phyloP scores from a whole-genome alignment of 805 yeast genomes.

The Clavispora vitiphila region DNA sequence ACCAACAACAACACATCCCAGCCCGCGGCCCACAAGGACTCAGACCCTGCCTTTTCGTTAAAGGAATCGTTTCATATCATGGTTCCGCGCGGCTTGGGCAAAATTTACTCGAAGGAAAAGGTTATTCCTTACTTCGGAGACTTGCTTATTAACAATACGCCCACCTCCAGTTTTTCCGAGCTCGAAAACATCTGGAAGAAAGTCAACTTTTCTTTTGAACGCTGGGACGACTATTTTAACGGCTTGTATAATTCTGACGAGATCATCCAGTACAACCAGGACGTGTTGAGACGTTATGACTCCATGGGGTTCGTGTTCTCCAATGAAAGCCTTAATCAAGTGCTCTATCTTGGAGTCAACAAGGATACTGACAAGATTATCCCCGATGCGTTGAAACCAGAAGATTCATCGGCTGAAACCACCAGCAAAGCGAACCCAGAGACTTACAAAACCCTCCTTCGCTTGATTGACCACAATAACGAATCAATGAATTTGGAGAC shows the following conservation, averaged over 20 bases:
- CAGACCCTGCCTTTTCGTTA: conserved; percentile 3
- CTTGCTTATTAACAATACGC: conserved; percentile 47
- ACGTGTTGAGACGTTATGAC: conserved; percentile 35
- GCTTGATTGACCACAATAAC: conserved; percentile 39
- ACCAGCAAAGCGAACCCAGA: neutral
- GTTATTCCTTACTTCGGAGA: conserved; percentile 93
- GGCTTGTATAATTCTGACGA: conserved; percentile 42
- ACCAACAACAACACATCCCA: conserved; percentile 18
- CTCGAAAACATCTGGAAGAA: conserved; percentile 64
- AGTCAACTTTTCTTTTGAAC: conserved; percentile 64
- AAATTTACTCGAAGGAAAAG: conserved; percentile 63
- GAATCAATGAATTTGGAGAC: conserved; percentile 46
- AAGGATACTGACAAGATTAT: conserved; percentile 23
- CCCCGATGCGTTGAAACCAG: conserved; percentile 11
- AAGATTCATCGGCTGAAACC: neutral
- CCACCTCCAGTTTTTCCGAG: conserved; percentile 38
- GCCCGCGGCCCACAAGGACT: conserved; percentile 4
- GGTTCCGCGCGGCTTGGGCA: conserved; percentile 86
- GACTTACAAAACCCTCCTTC: conserved; percentile 31
- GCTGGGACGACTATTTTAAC: conserved; percentile 74
- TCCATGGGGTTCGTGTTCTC: conserved; percentile 40
- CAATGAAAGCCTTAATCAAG: conserved; percentile 40
- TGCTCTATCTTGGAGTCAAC: conserved; percentile 36
- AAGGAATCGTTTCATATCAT: conserved; percentile 61
- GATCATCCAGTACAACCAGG: conserved; percentile 35